Evolutionary conservation across 768 basidiomycete species (phyloP), one percentile per base, ranked within the genome.

Genomic region (Gloeophyllum trabeum): DNA sequence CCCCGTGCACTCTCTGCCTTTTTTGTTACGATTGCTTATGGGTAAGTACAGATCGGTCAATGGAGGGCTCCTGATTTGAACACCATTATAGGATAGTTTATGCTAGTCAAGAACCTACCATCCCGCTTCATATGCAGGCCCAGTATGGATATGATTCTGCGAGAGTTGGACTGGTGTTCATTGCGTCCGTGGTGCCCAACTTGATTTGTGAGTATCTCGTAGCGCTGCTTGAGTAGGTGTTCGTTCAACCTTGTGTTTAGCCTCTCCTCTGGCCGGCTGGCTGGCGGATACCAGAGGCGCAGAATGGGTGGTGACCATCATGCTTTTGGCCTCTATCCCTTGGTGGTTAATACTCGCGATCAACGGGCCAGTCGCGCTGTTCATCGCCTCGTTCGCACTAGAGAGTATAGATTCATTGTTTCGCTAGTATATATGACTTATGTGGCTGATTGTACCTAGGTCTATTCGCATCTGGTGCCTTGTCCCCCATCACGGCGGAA

Each of bases 401-500:
- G 65, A 74, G 60, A 71, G 82, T 86, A 44, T 54, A 69, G 46
- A 12, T 18, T 16, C 12, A 26, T 23, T n/a, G n/a, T n/a, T n/a
- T n/a, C n/a, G n/a, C n/a, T n/a, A n/a, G n/a, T n/a, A n/a, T n/a
- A n/a, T n/a, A n/a, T n/a, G n/a, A n/a, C n/a, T n/a, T n/a, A n/a
- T n/a, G n/a, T n/a, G n/a, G n/a, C n/a, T n/a, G n/a, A 21, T 19
- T 21, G 10, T 19, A 12, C 7, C 20, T 28, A 86, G 84, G 63
- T 43, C 76, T 85, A 49, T 83, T 80, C 54, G 60, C 68, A 1
- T 71, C 76, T 2, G 77, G 73, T 0, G 60, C 74, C 0, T 56
- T 82, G 21, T 66, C 82, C 3, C 80, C 81, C 0, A 44, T 84
- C 13, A 81, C 71, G 4, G 67, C 77, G 10, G 85, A 88, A 50